Percentiles rank a stretch among this genome's conserved stretches.
Evolutionary conservation across 768 basidiomycete species (phyloP).

Genomic region (Leucosporidium creatinivorum): DNA sequence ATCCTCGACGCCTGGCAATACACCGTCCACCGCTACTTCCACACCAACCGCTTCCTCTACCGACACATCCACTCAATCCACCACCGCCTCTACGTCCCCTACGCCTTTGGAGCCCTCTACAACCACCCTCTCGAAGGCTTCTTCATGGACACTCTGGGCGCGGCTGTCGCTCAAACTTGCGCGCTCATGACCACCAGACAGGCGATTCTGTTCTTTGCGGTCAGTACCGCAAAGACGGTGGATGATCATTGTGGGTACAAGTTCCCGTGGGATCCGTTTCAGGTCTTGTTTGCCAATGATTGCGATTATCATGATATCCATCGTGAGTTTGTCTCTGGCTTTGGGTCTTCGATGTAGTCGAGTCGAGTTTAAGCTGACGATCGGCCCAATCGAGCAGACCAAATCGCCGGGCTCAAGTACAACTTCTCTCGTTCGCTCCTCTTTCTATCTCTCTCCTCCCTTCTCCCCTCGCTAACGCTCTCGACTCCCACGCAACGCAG

Average conservation of each 20-base stretch:
- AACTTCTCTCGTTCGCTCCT: slow-evolving; percentile 81
- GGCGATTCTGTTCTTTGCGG: slow-evolving; percentile 68
- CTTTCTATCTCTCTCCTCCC: not conserved
- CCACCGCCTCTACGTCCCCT: slow-evolving; percentile 92
- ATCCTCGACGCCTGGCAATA: slow-evolving; percentile 98
- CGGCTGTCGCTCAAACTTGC: slow-evolving; percentile 63
- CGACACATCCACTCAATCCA: slow-evolving; percentile 87
- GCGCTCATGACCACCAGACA: slow-evolving; percentile 71
- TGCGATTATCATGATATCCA: slow-evolving; percentile 98
- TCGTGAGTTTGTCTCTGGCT: slow-evolving; percentile 41
- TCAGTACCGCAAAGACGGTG: slow-evolving; percentile 66
- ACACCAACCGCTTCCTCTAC: slow-evolving; percentile 79
- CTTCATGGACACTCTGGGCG: slow-evolving; percentile 74
- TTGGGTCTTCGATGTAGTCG: not conserved
- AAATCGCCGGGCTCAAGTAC: slow-evolving; percentile 73
- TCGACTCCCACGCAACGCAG: no score
- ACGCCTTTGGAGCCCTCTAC: slow-evolving; percentile 92
- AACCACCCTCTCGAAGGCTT: slow-evolving; percentile 96
- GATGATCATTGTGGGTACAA: slow-evolving; percentile 39
- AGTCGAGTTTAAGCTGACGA: not conserved
- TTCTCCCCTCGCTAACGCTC: not conserved
- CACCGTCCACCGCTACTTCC: slow-evolving; percentile 66
- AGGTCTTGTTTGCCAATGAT: slow-evolving; percentile 76
- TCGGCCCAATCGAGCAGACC: slow-evolving; percentile 35
- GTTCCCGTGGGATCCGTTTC: slow-evolving; percentile 85